Evolutionary conservation across 2,329 filamentous ascomycete genomes (phyloP), one percentile per base, ranked within the genome.

Genomic region (Chaetomiaceae sp.): DNA sequence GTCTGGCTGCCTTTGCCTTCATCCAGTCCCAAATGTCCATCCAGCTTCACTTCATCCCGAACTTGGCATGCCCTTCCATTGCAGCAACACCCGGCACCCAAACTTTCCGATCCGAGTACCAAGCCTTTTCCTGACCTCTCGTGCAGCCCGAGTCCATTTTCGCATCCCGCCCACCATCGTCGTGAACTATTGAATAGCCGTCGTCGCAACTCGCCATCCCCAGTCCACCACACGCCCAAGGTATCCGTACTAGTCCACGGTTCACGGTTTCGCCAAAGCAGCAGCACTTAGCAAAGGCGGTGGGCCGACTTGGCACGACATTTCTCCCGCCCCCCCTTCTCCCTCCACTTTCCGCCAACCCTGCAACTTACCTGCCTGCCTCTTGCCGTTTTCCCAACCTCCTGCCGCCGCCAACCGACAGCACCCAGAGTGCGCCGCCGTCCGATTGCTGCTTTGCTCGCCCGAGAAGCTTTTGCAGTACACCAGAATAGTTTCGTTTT

Each of bases 91-190:
- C 62, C 64, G 64, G 64, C 63, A 65, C 60, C 59, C 63, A 60
- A 62, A 61, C 55, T 54, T 12, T 60, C 60, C 59, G 59, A 54
- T 33, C 56, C 60, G 63, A 63, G 60, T 60, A 5, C 61, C 62
- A 65, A 62, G 62, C 60, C 60, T 49, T 65, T 66, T 63, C 67
- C 58, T 66, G 60, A 30, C 60, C 62, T 64, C 64, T 64, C 58
- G 64, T 63, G 61, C 62, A 62, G 61, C 59, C n/a, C n/a, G n/a
- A n/a, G n/a, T n/a, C n/a, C n/a, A n/a, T n/a, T n/a, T 58, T 27
- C 51, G 51, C 53, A 56, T 59, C 55, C 54, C 55, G 57, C 53
- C 22, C 46, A n/a, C 45, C 45, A 15, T 15, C 34, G 15, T 32
- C 38, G 42, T n/a, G 19, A 54, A 38, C 27, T 42, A 9, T 47